Conservation (phyloP, 2,329 filamentous ascomycete genomes). For the Colletotrichum cereale region DNA sequence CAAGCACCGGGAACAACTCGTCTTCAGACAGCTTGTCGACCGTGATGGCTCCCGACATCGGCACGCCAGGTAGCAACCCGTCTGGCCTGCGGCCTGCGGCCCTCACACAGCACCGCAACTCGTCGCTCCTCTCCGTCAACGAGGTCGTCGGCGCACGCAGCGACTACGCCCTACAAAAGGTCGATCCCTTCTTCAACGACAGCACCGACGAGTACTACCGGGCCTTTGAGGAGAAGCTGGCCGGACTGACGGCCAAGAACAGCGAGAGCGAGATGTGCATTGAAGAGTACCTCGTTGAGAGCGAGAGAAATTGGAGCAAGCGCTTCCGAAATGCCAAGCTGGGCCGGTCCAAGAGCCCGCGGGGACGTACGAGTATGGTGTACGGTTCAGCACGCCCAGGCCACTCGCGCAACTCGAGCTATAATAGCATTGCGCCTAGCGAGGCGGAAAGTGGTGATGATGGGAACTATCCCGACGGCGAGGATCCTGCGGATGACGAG, state of each 20-base stretch:
- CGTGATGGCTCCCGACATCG: background rate
- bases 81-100: background rate
- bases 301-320: constrained; percentile 76
- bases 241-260: constrained; percentile 58
- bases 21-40: background rate
- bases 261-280: constrained; percentile 69
- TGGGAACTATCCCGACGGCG: background rate
- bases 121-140: constrained; percentile 62
- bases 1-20: background rate
- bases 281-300: constrained; percentile 73
- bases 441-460: background rate
- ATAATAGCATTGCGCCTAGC: background rate
- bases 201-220: constrained; percentile 71
- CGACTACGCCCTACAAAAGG: constrained; percentile 73
- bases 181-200: constrained; percentile 77
- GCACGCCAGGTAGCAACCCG: background rate
- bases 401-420: background rate
- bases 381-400: background rate
- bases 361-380: background rate
- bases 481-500: background rate
- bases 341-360: constrained; percentile 50
- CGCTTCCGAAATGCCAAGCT: constrained; percentile 69
- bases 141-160: constrained; percentile 71
- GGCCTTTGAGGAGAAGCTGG: constrained; percentile 59
- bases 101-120: constrained; percentile 28